Evolutionary conservation across 495 filamentous ascomycete genomes (phyloP).

Genomic region (Podospora bellae-mahoneyi): DNA sequence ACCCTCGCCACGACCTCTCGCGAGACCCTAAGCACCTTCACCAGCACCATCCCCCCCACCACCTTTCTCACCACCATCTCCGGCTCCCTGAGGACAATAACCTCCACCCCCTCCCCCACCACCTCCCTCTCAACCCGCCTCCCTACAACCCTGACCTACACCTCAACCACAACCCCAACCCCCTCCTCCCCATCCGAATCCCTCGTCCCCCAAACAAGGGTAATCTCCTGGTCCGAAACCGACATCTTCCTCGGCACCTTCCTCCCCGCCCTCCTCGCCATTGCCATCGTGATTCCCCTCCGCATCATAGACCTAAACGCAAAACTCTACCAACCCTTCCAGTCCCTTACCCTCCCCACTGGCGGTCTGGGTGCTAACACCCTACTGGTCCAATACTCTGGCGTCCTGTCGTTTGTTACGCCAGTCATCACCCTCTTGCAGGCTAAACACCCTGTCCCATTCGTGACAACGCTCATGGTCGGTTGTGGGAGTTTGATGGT

Average conservation of each 20-base stretch:
- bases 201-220: constrained; percentile 15
- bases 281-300: constrained; percentile 32
- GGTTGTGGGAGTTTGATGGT: constrained; percentile 29
- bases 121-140: constrained; percentile 26
- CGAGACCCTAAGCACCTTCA: constrained; percentile 28
- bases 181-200: not conserved
- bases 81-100: constrained; percentile 29
- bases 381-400: constrained; percentile 32
- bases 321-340: constrained; percentile 41
- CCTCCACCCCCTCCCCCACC: constrained; percentile 26
- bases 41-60: constrained; percentile 25
- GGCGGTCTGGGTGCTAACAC: constrained; percentile 24
- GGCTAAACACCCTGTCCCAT: constrained; percentile 28
- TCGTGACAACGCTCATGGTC: constrained; percentile 33
- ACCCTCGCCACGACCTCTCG: constrained; percentile 29
- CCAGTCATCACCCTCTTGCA: constrained; percentile 26
- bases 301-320: constrained; percentile 39
- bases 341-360: constrained; percentile 24
- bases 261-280: constrained; percentile 31
- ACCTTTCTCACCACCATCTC: constrained; percentile 33
- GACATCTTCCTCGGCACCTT: constrained; percentile 40
- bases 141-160: constrained; percentile 23
- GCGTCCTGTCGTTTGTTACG: constrained; percentile 25
- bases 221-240: constrained; percentile 24
- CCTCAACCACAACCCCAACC: constrained; percentile 23